phyloP scores from a whole-genome alignment of 495 filamentous ascomycete species.

The Neurospora pannonica region DNA sequence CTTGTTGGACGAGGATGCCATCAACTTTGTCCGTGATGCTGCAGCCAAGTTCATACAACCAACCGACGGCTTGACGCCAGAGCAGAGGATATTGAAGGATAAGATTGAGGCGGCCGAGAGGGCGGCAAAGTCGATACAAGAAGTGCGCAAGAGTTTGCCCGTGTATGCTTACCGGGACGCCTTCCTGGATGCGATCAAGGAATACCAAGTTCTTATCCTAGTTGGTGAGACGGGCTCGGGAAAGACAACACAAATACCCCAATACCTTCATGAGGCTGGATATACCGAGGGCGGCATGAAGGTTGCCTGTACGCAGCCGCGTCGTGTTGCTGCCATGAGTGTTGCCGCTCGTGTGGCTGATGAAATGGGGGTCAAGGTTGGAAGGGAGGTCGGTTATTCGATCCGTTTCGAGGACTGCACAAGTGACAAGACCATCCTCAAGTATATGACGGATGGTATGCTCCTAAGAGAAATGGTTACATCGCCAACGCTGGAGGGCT shows the following conservation, averaged over 20 bases:
- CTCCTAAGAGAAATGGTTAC: slow-evolving; percentile 84
- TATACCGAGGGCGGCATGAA: slow-evolving; percentile 71
- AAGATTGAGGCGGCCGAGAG: slow-evolving; percentile 81
- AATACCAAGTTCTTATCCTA: slow-evolving; percentile 72
- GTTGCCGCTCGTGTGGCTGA: slow-evolving; percentile 92
- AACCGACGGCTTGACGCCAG: slow-evolving; percentile 53
- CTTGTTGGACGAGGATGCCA: slow-evolving; percentile 81
- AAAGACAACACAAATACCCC: slow-evolving; percentile 83
- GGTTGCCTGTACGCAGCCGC: slow-evolving; percentile 77
- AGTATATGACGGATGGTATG: slow-evolving; percentile 99
- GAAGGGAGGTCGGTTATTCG: slow-evolving; percentile 88
- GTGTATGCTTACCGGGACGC: slow-evolving; percentile 76
- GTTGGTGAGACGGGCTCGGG: slow-evolving; percentile 85
- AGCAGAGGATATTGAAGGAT: slow-evolving; percentile 67
- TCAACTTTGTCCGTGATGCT: slow-evolving; percentile 75
- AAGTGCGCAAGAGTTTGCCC: slow-evolving; percentile 81
- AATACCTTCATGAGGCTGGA: slow-evolving; percentile 84
- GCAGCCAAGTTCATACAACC: slow-evolving; percentile 49
- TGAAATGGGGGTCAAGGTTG: slow-evolving; percentile 84
- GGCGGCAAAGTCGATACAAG: slow-evolving; percentile 76
- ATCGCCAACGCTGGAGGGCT: slow-evolving; percentile 76
- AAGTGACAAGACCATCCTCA: slow-evolving; percentile 83
- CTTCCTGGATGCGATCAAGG: slow-evolving; percentile 61
- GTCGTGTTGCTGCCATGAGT: slow-evolving; percentile 92
- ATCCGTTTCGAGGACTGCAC: slow-evolving; percentile 95